A percentile compares a stretch with the other conserved stretches of the same genome.
phyloP scores from a whole-genome alignment of 495 filamentous ascomycete species.

The Aspergillus sclerotioniger region DNA sequence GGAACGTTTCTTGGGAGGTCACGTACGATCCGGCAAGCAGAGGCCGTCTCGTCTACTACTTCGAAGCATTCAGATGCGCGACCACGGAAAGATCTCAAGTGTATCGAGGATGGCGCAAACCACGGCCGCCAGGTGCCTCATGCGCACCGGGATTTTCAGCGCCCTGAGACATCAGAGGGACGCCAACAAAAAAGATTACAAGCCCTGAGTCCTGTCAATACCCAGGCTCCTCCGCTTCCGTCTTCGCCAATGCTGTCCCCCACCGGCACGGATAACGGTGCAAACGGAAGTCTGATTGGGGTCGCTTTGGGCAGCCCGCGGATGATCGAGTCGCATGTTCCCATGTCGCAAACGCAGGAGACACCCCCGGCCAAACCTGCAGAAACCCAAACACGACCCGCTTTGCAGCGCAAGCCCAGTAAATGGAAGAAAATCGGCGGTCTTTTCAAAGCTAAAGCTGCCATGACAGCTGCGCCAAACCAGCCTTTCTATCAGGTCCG shows the following conservation, averaged over 20 bases:
- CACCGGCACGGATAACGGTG: slow-evolving; percentile 11
- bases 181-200: slow-evolving; percentile 19
- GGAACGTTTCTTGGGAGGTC: slow-evolving; percentile 32
- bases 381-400: slow-evolving; percentile 16
- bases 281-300: slow-evolving; percentile 44
- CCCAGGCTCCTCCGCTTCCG: slow-evolving; percentile 12
- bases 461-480: slow-evolving; percentile 23
- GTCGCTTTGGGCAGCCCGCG: slow-evolving; percentile 56
- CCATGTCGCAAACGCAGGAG: slow-evolving; percentile 25
- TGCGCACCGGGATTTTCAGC: slow-evolving; percentile 24
- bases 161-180: slow-evolving; percentile 23
- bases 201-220: slow-evolving; percentile 31
- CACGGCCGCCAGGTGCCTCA: slow-evolving; percentile 13
- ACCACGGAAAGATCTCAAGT: slow-evolving; percentile 33
- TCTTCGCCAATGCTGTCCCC: slow-evolving; percentile 7
- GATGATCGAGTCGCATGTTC: slow-evolving; percentile 25
- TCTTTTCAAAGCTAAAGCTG: slow-evolving; percentile 48
- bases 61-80: slow-evolving; percentile 35
- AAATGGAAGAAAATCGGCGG: slow-evolving; percentile 59
- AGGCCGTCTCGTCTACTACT: slow-evolving; percentile 34
- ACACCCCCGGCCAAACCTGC: slow-evolving; percentile 16
- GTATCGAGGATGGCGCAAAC: slow-evolving; percentile 12
- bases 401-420: slow-evolving; percentile 43
- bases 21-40: slow-evolving; percentile 22
- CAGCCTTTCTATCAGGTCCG: slow-evolving; percentile 25